Base-by-base conservation (phyloP, 1,284 basidiomycete genomes). In the Phylloboletellus chloephorus region DNA sequence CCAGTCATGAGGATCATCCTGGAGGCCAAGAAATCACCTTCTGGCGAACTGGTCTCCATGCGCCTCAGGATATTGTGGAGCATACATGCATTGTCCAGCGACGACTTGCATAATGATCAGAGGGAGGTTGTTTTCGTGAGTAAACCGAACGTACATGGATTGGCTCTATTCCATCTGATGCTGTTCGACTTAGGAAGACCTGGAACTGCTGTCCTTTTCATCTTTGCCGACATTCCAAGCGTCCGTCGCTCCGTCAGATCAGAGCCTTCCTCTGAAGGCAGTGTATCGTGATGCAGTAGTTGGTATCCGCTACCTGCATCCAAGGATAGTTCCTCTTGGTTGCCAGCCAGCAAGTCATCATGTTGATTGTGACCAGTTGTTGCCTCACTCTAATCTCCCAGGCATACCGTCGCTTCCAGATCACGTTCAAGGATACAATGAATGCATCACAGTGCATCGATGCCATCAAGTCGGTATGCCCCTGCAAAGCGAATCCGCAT, bases 331-430 rank as follows among this genome's bases (percentile, higher is more conserved):
- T 6, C 51, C 68, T 9, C 54, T 66, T 22, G 67, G 60, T 31
- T 52, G 59, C 24, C 55, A 56, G 17, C 71, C 72, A 37, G 77
- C 74, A 61, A 52, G 65, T 53, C 16, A 24, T 17, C 31, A 12
- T 34, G 11, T 30, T 39, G 29, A 23, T 43, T 22, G 21, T 26
- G 19, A 31, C 29, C 30, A 29, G 25, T 19, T 5, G 21, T 30
- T 37, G 13, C 39, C 41, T 51, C 40, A 6, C 35, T 38, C 42
- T 49, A 6, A 30, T 37, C 34, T 36, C 13, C 12, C 38, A 85
- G 81, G 60, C 67, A 7, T 85, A 79, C 56, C 74, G 82, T 39
- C 77, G 85, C 13, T 84, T 88, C 52, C 84, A 88, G 56, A 69
- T 87, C 22, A 79, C 78, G 13, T 86, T 88, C 49, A 54, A 67